Evolutionary conservation across 257 asterid genomes (phyloP).

Genomic region (Eucommia ulmoides): DNA sequence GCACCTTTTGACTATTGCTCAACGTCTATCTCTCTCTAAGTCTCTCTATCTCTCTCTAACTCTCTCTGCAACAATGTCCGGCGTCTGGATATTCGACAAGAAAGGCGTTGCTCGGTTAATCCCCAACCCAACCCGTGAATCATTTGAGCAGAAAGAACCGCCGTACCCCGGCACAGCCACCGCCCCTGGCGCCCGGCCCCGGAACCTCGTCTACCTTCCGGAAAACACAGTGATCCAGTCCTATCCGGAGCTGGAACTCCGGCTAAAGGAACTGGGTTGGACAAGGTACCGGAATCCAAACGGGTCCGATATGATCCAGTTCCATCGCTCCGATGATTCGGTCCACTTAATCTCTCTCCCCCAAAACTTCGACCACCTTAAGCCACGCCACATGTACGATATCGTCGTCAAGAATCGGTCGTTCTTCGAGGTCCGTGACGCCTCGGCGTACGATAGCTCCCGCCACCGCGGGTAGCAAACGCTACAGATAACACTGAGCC

Average conservation of each 20-base stretch:
- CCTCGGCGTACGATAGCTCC: not conserved
- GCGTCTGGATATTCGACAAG: conserved; percentile 34
- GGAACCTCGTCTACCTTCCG: conserved; percentile 20
- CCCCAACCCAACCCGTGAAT: conserved; percentile 26
- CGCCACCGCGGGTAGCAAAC: no score
- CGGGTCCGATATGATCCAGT: conserved; percentile 17
- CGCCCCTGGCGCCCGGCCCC: conserved; percentile 28
- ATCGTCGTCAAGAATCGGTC: conserved; percentile 31
- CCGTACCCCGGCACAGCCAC: conserved; percentile 23
- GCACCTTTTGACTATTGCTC: no score
- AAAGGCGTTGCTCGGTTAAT: conserved; percentile 22
- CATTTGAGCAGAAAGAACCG: conserved; percentile 19
- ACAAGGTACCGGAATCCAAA: conserved; percentile 13
- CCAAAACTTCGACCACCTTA: conserved; percentile 14
- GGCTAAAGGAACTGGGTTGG: conserved; percentile 21
- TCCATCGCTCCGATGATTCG: conserved; percentile 21
- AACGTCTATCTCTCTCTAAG: conserved; percentile 4
- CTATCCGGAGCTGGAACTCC: conserved; percentile 19
- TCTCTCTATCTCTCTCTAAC: not conserved
- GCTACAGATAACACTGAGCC: no score
- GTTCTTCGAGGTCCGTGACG: conserved; percentile 30
- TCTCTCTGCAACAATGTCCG: conserved; percentile 15
- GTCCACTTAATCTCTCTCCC: conserved; percentile 26
- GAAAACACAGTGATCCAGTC: conserved; percentile 16
- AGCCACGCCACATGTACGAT: conserved; percentile 23